These are phyloP conservation scores for Salix koriyanagi DNA, from an alignment of 345 rosid genomes.

Conservation along the genomic window DNA sequence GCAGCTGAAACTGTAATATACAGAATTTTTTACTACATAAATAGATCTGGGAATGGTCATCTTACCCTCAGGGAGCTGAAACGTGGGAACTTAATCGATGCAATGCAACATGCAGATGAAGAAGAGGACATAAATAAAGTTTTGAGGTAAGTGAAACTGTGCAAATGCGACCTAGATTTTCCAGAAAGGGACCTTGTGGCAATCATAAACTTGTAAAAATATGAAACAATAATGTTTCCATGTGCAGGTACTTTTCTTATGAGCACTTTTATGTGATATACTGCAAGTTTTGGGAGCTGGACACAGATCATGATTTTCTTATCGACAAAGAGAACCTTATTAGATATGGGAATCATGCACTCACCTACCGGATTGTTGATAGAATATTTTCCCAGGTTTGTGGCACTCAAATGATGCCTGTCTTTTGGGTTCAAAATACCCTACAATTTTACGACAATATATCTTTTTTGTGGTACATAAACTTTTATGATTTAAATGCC, in stretches of 20 bases:
- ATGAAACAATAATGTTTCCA: constrained; percentile 5
- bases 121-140: constrained; percentile 99
- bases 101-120: constrained; percentile 91
- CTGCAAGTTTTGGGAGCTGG: constrained; percentile 99
- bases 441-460: not conserved
- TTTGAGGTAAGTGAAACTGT: constrained; percentile 50
- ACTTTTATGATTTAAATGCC: not conserved
- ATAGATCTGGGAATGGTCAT: constrained; percentile 84
- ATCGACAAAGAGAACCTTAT: constrained; percentile 98
- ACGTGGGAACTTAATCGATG: constrained; percentile 82
- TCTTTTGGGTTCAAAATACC: too few species aligned
- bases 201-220: constrained; percentile 5
- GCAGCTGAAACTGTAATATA: constrained; percentile 99
- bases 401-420: constrained; percentile 13
- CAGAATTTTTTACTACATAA: constrained; percentile 90
- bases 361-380: constrained; percentile 91
- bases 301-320: constrained; percentile 94
- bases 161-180: constrained; percentile 7
- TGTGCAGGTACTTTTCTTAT: constrained; percentile 82
- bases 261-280: constrained; percentile 95
- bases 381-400: constrained; percentile 90
- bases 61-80: constrained; percentile 86
- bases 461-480: not conserved
- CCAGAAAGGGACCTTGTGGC: not conserved
- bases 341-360: constrained; percentile 95